These are phyloP conservation scores for Fragilariopsis cylindrus DNA, from an alignment of 108 stramenopile species.

Conservation along the genomic window DNA sequence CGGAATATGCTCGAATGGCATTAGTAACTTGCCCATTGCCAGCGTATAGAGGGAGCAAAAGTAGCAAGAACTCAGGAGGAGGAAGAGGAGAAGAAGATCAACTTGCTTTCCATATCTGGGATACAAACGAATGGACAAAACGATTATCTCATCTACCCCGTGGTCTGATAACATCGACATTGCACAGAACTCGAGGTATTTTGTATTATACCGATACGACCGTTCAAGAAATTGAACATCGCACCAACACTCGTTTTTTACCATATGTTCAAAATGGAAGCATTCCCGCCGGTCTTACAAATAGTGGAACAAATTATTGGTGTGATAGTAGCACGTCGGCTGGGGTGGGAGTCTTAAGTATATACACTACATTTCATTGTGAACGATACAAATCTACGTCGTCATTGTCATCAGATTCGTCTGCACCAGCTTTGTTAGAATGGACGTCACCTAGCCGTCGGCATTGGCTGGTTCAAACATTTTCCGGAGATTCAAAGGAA, in stretches of 20 bases:
- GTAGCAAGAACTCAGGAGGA: background rate
- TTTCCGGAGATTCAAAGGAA: constrained; percentile 53
- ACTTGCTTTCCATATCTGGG: constrained; percentile 22
- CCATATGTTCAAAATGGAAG: constrained; percentile 15
- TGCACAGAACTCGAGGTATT: constrained; percentile 18
- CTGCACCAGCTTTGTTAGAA: constrained; percentile 25
- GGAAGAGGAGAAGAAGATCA: background rate
- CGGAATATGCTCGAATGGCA: constrained; percentile 30
- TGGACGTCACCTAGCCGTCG: constrained; percentile 60
- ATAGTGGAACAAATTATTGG: constrained; percentile 48
- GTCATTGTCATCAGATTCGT: background rate
- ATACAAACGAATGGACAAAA: constrained; percentile 29
- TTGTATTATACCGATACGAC: constrained; percentile 29
- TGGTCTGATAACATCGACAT: constrained; percentile 23
- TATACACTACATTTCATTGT: constrained; percentile 61
- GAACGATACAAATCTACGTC: constrained; percentile 35
- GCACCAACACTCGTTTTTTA: constrained; percentile 20
- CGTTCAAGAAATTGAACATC: constrained; percentile 22
- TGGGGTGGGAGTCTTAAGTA: constrained; percentile 46
- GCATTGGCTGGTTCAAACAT: constrained; percentile 70
- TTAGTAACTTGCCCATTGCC: constrained; percentile 31
- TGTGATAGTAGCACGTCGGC: constrained; percentile 39
- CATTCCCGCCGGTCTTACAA: constrained; percentile 56
- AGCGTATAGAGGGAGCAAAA: constrained; percentile 4
- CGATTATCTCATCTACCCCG: constrained; percentile 5